phyloP scores from a whole-genome alignment of 306 rosid genomes.

The Senna siamea region DNA sequence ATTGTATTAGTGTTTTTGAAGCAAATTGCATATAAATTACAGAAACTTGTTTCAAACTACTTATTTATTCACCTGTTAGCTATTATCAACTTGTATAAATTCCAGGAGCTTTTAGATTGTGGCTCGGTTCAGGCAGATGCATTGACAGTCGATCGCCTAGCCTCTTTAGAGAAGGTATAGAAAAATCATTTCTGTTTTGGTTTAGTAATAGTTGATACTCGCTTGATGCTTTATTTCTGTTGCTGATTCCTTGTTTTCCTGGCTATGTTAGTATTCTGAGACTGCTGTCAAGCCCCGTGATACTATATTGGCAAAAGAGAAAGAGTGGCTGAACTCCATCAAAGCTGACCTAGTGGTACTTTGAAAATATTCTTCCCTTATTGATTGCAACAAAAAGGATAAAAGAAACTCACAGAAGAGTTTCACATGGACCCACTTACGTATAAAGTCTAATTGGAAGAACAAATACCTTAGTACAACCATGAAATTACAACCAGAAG shows the following conservation, averaged over 20 bases:
- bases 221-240: constrained; percentile 18
- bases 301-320: constrained; percentile 68
- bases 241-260: neutral
- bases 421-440: neutral
- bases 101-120: constrained; percentile 80
- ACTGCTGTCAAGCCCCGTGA: constrained; percentile 90
- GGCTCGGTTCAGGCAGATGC: constrained; percentile 98
- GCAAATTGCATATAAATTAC: neutral
- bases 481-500: neutral
- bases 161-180: constrained; percentile 86
- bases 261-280: constrained; percentile 69
- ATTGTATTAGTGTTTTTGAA: neutral
- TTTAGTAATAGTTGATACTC: constrained; percentile 16
- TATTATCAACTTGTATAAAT: neutral
- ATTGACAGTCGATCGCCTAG: constrained; percentile 91
- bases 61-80: neutral
- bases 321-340: constrained; percentile 81
- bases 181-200: constrained; percentile 8
- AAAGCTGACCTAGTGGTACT: constrained; percentile 93
- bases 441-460: neutral
- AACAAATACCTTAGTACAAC: constrained; percentile 14
- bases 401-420: neutral
- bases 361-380: constrained; percentile 31
- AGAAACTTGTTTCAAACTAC: neutral
- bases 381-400: constrained; percentile 3